phyloP scores from a whole-genome alignment of 83 land plant species.

The Picea abies region DNA sequence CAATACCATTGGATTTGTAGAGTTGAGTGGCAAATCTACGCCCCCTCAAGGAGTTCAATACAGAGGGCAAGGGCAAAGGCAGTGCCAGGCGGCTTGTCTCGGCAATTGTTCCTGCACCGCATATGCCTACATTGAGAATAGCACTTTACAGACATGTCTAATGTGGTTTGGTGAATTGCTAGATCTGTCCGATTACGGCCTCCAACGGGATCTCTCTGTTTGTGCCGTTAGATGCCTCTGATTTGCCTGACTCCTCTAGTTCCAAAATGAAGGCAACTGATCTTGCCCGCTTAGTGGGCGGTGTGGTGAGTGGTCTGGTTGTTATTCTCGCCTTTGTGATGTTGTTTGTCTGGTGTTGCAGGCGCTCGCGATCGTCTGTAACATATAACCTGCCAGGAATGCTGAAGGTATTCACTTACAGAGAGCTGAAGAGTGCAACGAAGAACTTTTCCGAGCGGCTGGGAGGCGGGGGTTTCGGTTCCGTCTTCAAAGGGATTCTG shows the following conservation, averaged over 20 bases:
- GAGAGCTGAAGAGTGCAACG: no score
- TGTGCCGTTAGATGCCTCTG: slow-evolving; percentile 29
- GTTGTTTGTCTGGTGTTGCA: slow-evolving; percentile 13
- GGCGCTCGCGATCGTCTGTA: no score
- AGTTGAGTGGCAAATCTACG: slow-evolving; percentile 2
- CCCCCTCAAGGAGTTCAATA: no score
- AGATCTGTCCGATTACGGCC: slow-evolving; percentile 13
- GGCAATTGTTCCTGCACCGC: slow-evolving; percentile 42
- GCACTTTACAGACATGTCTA: slow-evolving; percentile 4
- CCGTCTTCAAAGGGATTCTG: no score
- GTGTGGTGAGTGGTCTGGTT: neutral
- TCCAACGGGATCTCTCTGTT: slow-evolving; percentile 1
- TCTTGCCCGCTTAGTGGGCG: neutral
- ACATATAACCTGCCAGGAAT: no score
- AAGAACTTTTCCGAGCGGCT: no score
- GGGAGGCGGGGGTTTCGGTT: no score
- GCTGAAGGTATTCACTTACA: no score
- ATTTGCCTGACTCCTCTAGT: slow-evolving; percentile 1
- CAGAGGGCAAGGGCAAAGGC: neutral
- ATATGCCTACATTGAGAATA: slow-evolving; percentile 15
- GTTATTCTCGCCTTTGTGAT: neutral
- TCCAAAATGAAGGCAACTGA: neutral
- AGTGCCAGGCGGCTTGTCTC: slow-evolving; percentile 30
- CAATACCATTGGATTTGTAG: slow-evolving; percentile 2
- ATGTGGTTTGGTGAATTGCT: slow-evolving; percentile 25